These are phyloP conservation scores for Seminavis robusta DNA, from an alignment of 108 stramenopile species.

Conservation along the genomic window DNA sequence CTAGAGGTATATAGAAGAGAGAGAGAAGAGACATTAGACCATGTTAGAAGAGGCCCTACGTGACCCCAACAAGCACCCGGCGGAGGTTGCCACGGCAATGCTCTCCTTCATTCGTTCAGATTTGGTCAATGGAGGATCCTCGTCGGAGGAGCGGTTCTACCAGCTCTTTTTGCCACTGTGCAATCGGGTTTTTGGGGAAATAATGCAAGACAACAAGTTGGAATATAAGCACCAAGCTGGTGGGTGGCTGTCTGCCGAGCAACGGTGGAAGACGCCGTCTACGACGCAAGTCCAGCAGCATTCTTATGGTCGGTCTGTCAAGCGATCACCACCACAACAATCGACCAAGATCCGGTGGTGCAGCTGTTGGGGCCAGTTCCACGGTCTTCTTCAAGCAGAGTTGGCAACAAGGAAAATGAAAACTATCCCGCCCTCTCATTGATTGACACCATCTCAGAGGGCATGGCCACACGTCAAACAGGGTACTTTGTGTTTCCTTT, in stretches of 20 bases:
- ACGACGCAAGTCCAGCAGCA: not conserved
- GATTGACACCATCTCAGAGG: constrained; percentile 63
- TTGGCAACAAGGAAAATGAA: not conserved
- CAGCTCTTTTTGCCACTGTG: constrained; percentile 60
- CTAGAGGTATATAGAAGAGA: no score
- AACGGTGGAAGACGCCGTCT: constrained; percentile 22
- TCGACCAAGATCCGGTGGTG: constrained; percentile 71
- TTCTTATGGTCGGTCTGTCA: not conserved
- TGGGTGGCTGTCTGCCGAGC: constrained; percentile 36
- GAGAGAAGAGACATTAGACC: no score
- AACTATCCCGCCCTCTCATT: constrained; percentile 30
- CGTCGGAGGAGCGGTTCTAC: constrained; percentile 72
- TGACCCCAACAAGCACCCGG: constrained; percentile 46
- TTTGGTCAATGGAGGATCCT: constrained; percentile 69
- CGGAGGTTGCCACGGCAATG: constrained; percentile 68
- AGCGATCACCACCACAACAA: not conserved
- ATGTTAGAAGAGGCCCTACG: constrained; percentile 55
- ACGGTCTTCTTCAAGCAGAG: not conserved
- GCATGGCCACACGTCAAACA: constrained; percentile 59
- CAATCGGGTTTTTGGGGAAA: constrained; percentile 62
- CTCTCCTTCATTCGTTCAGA: constrained; percentile 73
- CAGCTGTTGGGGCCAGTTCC: constrained; percentile 46
- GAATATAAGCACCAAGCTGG: constrained; percentile 27
- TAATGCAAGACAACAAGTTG: constrained; percentile 7
- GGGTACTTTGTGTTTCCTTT: constrained; percentile 58